Evolutionary conservation across 2,329 filamentous ascomycete species (phyloP).

Genomic region (Diplodia sapinea): DNA sequence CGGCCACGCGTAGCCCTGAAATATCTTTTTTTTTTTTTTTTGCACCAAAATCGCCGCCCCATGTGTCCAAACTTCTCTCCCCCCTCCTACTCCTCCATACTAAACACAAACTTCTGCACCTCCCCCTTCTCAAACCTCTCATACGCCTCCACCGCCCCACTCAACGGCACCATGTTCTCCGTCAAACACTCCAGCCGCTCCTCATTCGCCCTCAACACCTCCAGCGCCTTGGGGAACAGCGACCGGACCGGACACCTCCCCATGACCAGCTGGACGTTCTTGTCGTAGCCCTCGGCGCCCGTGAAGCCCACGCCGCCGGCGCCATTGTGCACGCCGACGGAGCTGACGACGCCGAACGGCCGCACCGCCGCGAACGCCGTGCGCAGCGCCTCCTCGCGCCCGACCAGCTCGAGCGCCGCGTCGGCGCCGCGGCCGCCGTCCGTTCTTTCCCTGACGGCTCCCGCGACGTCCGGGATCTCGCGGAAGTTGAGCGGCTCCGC

Average conservation of each 20-base stretch:
- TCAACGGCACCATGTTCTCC: slow-evolving; percentile 58
- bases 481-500: slow-evolving; percentile 84
- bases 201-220: slow-evolving; percentile 55
- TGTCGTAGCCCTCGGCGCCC: slow-evolving; percentile 46
- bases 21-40: too few species aligned
- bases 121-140: slow-evolving; percentile 60
- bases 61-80: not conserved
- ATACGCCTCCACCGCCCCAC: slow-evolving; percentile 58
- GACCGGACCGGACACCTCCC: slow-evolving; percentile 57
- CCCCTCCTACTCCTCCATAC: slow-evolving; percentile 45
- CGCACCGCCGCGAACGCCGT: slow-evolving; percentile 56
- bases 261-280: slow-evolving; percentile 58
- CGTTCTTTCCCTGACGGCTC: slow-evolving; percentile 74
- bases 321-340: slow-evolving; percentile 57
- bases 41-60: too few species aligned
- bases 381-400: slow-evolving; percentile 54
- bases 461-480: slow-evolving; percentile 65
- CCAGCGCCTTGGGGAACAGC: slow-evolving; percentile 55
- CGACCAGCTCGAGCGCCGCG: slow-evolving; percentile 69
- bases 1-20: too few species aligned
- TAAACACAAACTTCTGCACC: slow-evolving; percentile 60
- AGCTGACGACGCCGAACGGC: slow-evolving; percentile 57
- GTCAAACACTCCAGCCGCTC: slow-evolving; percentile 55
- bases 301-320: slow-evolving; percentile 39
- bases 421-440: slow-evolving; percentile 78